Conservation (phyloP, 129 eudicot genomes). For the Centaurea solstitialis region DNA sequence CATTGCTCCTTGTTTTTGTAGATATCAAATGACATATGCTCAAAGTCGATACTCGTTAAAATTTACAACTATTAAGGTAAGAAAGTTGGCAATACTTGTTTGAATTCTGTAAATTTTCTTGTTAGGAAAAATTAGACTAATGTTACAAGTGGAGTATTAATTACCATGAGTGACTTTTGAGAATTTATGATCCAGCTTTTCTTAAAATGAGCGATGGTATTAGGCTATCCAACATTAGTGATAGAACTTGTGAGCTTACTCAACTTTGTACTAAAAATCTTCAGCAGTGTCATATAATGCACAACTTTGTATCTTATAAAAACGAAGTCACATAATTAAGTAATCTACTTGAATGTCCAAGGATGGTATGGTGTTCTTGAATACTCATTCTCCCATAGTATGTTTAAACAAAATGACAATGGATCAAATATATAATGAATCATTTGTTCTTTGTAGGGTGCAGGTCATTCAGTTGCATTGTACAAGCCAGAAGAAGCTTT, state of each 20-base stretch:
- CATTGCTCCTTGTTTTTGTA: not conserved
- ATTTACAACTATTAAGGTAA: constrained; percentile 32
- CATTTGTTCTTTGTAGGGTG: constrained; percentile 17
- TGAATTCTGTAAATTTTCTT: not conserved
- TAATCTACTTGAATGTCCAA: not conserved
- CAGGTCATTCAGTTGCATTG: constrained; percentile 25
- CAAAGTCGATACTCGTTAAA: constrained; percentile 21
- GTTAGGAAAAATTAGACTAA: not conserved
- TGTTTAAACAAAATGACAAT: not conserved
- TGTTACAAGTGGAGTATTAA: not conserved
- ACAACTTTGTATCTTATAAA: too few relatives aligned
- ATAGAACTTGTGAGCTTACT: too few relatives aligned
- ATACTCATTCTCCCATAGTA: not conserved
- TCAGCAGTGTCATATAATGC: too few relatives aligned
- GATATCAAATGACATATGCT: constrained; percentile 23
- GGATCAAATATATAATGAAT: not conserved
- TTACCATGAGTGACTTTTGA: not conserved
- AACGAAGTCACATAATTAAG: not conserved
- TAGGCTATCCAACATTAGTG: too few relatives aligned
- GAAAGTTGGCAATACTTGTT: not conserved
- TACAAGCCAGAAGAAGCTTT: constrained; percentile 32
- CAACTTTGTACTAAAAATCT: too few relatives aligned
- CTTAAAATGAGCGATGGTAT: not conserved
- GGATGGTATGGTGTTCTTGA: not conserved
- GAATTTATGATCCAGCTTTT: not conserved